phyloP scores from a whole-genome alignment of 2,329 filamentous ascomycete genomes.

The Diaporthe ilicicola region DNA sequence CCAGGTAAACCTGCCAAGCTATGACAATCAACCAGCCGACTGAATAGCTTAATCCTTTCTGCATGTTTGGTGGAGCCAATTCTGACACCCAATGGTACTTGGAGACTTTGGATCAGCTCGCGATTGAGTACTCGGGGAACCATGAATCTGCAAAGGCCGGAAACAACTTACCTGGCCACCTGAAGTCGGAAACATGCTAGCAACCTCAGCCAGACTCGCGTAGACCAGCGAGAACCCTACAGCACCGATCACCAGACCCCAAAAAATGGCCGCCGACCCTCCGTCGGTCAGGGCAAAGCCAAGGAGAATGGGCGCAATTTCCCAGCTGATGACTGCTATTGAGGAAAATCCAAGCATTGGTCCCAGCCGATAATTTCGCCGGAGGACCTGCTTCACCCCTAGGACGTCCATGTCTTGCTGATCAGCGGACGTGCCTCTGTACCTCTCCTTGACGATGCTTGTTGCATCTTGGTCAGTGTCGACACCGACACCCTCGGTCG shows the following conservation, averaged over 20 bases:
- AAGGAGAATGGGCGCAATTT: constrained; percentile 1
- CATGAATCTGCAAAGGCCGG: fast-evolving
- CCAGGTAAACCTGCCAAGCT: constrained; percentile 15
- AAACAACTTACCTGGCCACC: constrained; percentile 1
- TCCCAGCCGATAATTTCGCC: background rate
- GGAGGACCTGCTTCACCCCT: constrained; percentile 4
- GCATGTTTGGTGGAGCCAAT: background rate
- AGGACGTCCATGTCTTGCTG: constrained; percentile 14
- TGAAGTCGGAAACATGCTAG: constrained; percentile 6
- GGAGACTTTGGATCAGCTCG: background rate
- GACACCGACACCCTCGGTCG: background rate
- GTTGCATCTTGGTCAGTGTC: background rate
- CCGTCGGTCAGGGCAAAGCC: background rate
- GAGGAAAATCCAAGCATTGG: constrained; percentile 11
- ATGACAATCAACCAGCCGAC: constrained; percentile 17
- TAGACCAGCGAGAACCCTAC: constrained; percentile 1
- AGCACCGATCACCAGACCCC: background rate
- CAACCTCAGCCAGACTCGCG: constrained; percentile 9
- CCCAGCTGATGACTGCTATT: constrained; percentile 4
- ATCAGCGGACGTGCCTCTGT: constrained; percentile 4
- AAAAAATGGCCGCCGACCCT: background rate
- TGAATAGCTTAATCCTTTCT: background rate
- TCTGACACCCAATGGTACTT: constrained; percentile 14
- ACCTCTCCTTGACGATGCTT: constrained; percentile 2
- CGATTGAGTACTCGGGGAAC: too few relatives aligned